A percentile compares a stretch with the other conserved stretches of the same genome.
These are phyloP conservation scores for Xylariaceae sp. DNA, from an alignment of 2,329 filamentous ascomycete genomes.

Conservation along the genomic window DNA sequence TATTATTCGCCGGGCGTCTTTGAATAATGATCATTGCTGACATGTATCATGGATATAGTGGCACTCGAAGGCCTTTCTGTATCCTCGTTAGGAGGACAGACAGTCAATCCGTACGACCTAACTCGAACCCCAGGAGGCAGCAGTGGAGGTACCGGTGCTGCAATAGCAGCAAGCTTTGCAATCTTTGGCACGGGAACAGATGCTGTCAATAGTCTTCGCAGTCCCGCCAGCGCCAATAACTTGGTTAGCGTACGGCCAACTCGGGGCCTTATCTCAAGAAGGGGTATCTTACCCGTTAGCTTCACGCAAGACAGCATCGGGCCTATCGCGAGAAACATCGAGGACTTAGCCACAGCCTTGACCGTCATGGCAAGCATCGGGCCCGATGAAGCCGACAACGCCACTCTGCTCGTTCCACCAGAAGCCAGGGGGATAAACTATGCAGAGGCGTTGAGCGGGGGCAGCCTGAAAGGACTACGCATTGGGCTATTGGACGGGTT, in stretches of 20 bases:
- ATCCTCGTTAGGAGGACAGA: slow-evolving; percentile 66
- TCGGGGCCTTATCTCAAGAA: slow-evolving; percentile 51
- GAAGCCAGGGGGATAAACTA: slow-evolving; percentile 50
- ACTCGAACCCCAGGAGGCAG: slow-evolving; percentile 66
- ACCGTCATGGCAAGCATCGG: slow-evolving; percentile 57
- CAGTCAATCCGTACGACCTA: slow-evolving; percentile 64
- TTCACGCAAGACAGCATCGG: slow-evolving; percentile 60
- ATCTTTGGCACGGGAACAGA: slow-evolving; percentile 62
- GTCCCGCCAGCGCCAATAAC: slow-evolving; percentile 63
- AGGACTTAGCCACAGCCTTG: slow-evolving; percentile 54
- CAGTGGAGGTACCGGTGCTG: slow-evolving; percentile 64
- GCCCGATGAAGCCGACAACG: slow-evolving; percentile 55
- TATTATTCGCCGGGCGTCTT: no score
- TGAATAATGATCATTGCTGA: slow-evolving; percentile 1
- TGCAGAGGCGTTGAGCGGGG: slow-evolving; percentile 39
- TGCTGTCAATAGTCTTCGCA: slow-evolving; percentile 64
- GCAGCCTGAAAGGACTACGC: slow-evolving; percentile 34
- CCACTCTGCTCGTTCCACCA: slow-evolving; percentile 50
- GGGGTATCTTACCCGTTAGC: slow-evolving; percentile 58
- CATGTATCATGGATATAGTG: slow-evolving; percentile 36
- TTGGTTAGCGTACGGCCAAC: slow-evolving; percentile 63
- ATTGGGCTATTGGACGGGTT: slow-evolving; percentile 51
- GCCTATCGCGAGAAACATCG: slow-evolving; percentile 53
- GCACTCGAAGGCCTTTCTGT: slow-evolving; percentile 66
- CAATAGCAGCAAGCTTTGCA: slow-evolving; percentile 57